Percentiles rank a stretch among this genome's conserved stretches.
Conservation (phyloP, 2,329 filamentous ascomycete genomes). For the Chalaropsis thielavioides region DNA sequence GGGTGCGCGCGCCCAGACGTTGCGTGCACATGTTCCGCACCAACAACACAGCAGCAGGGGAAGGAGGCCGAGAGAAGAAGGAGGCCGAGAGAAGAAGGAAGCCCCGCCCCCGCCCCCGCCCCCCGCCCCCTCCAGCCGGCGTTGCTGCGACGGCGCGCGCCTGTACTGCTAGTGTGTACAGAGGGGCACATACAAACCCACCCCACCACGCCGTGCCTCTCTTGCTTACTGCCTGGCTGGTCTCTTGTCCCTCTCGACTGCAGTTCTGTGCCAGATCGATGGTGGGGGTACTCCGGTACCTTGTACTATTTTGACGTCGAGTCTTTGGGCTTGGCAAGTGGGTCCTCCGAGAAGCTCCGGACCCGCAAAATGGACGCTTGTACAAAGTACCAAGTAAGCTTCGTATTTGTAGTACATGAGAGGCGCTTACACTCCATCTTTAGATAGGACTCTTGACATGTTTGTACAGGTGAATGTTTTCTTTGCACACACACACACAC, state of each 20-base stretch:
- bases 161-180: too few relatives aligned
- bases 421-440: too few relatives aligned
- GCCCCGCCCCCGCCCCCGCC: too few relatives aligned
- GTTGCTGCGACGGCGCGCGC: too few relatives aligned
- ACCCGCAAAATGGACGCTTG: background rate
- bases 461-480: too few relatives aligned
- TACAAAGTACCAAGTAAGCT: background rate
- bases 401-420: background rate
- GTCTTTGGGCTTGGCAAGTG: background rate
- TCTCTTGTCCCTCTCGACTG: background rate
- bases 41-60: background rate
- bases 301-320: background rate
- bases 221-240: too few relatives aligned
- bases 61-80: background rate
- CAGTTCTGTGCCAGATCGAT: background rate
- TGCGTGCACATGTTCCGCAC: background rate
- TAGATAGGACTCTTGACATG: too few relatives aligned
- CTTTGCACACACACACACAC: too few relatives aligned
- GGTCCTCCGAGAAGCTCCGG: background rate
- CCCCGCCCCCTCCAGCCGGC: too few relatives aligned
- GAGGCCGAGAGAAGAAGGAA: background rate
- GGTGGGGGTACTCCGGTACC: background rate
- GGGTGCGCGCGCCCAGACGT: conserved; percentile 9
- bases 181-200: too few relatives aligned
- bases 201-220: too few relatives aligned